Base-by-base conservation (phyloP, 2,329 filamentous ascomycete genomes). In the Hypomyces rosellus region DNA sequence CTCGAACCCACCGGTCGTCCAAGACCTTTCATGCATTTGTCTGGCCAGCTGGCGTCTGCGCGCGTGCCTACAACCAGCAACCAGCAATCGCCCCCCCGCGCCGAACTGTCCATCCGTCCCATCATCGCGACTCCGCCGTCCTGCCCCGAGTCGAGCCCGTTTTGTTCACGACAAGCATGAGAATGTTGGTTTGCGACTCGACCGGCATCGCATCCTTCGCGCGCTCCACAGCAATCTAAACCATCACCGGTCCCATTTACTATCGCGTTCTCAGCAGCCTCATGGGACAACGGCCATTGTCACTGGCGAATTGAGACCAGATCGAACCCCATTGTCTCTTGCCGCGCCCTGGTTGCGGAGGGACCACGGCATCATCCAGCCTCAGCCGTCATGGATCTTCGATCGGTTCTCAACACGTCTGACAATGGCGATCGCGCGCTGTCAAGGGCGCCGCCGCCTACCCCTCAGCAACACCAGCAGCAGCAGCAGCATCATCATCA, bases 361-460 rank as follows among this genome's bases (percentile, higher is more conserved):
- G n/a, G 44, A 53, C 42, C 34, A 40, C 48, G 38, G 34, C 37
- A 11, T 37, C 34, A 8, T 22, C 22, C 20, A 7, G 12, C 34
- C 22, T 39, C 30, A 34, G 43, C 30, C 40, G 62, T 51, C 49
- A 74, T 81, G 77, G 76, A 80, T 69, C 70, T 81, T 51, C 66
- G 70, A 55, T 73, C 72, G 14, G 76, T 83, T 59, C 66, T 82
- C 44, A 82, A 81, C 63, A 69, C 72, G 18, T 71, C 74, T 34
- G 78, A 77, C 54, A 67, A 67, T 51, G 73, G 68, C 57, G 73
- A 69, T 46, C 64, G 66, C 54, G 61, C 62, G 42, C 64, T 65
- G 46, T 59, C 64, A 50, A 66, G 65, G 55, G 63, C 65, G 47
- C 60, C 60, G 40, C 61, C 59, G 34, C 60, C 61, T 50, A 64